Conservation (phyloP, 257 asterid genomes). For the Gentiana straminea region DNA sequence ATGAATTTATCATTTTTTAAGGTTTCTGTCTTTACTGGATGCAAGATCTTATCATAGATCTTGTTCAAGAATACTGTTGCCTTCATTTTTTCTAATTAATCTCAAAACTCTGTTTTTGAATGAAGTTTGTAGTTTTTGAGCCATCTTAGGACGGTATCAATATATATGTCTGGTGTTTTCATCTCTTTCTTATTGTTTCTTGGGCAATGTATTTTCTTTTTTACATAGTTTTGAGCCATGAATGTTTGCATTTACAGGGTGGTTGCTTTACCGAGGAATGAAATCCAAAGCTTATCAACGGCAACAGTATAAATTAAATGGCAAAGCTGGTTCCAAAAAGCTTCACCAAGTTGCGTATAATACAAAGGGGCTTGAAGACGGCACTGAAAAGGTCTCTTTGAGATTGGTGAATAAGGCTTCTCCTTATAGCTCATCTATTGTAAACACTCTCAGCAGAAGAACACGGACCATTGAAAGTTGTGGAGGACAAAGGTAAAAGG, state of each 20-base stretch:
- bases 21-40: background rate
- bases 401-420: constrained; percentile 18
- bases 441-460: constrained; percentile 14
- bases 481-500: constrained; percentile 11
- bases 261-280: constrained; percentile 2
- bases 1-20: constrained; percentile 1
- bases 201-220: background rate
- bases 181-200: background rate
- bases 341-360: constrained; percentile 5
- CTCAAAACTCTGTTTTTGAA: background rate
- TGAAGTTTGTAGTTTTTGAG: background rate
- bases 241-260: constrained; percentile 10
- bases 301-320: constrained; percentile 6
- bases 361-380: constrained; percentile 7
- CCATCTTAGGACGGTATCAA: background rate
- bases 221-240: background rate
- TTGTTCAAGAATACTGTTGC: background rate
- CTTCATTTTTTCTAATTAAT: background rate
- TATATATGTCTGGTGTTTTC: background rate
- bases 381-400: constrained; percentile 8
- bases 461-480: constrained; percentile 8
- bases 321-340: constrained; percentile 7
- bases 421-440: constrained; percentile 11
- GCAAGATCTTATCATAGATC: background rate
- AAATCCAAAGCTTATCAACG: constrained; percentile 11